These are phyloP conservation scores for Candolleomyces eurysporus DNA, from an alignment of 768 basidiomycete genomes.

Conservation along the genomic window DNA sequence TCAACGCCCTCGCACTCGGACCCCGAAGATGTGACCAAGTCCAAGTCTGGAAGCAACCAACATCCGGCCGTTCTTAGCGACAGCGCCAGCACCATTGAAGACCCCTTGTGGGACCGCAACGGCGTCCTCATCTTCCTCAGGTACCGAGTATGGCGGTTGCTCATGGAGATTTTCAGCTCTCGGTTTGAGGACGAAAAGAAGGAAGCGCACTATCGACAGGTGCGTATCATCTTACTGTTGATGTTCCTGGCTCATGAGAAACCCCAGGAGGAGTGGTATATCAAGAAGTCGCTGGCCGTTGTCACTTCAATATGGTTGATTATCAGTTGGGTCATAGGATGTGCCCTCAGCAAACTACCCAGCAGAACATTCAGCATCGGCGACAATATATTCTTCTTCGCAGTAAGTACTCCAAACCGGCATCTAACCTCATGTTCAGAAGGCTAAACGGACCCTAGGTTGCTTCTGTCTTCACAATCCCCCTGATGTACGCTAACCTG, in stretches of 20 bases:
- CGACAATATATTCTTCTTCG: conserved; percentile 65
- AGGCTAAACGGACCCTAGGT: not conserved
- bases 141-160: conserved; percentile 55
- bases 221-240: conserved; percentile 10
- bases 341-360: conserved; percentile 41
- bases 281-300: conserved; percentile 61
- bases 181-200: conserved; percentile 56
- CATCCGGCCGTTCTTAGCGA: conserved; percentile 30
- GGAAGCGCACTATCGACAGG: conserved; percentile 45
- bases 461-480: conserved; percentile 56
- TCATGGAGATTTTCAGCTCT: conserved; percentile 57
- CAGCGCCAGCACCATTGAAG: conserved; percentile 23
- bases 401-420: conserved; percentile 22
- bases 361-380: conserved; percentile 37
- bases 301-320: conserved; percentile 66
- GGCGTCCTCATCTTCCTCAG: conserved; percentile 37
- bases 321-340: conserved; percentile 66
- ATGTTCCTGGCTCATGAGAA: not conserved
- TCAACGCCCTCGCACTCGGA: conserved; percentile 54
- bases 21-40: conserved; percentile 39
- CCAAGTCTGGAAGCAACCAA: conserved; percentile 45
- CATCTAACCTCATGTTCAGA: not conserved
- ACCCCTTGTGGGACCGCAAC: conserved; percentile 11
- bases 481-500: conserved; percentile 43
- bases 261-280: conserved; percentile 68